Evolutionary conservation across 768 basidiomycete genomes (phyloP), one percentile per base, ranked within the genome.

Genomic region (Phylloporus sp.): DNA sequence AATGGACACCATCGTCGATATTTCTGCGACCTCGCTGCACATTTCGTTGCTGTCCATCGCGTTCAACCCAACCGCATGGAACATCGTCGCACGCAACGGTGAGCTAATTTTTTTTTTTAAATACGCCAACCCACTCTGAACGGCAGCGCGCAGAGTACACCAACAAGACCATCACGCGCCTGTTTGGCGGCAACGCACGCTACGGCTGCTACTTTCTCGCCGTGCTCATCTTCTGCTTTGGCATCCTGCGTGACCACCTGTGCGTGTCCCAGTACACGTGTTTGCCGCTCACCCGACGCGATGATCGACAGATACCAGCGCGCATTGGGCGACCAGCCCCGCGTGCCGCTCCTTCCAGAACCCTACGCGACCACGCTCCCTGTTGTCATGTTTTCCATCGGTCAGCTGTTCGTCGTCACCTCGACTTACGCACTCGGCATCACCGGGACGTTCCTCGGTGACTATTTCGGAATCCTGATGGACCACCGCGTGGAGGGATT

Each of bases 31-130:
- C 6, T 88, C 88, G 18, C 63, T 97, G 32, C 76, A 75, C 58
- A 42, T 87, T 15, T 80, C 81, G 0, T 51, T 92, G n/a, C 67
- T 77, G 5, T 66, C 85, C 48, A 89, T 95, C 39, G 61, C 80
- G 2, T 97, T 97, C 73, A 97, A 97, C 59, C 95, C 95, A 0
- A 82, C 83, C 1, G 92, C 86, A 48, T 99, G 95, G 95, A 99
- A 99, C 67, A 81, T 92, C 52, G 81, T 94, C 23, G 95, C 95
- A 21, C 84, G 82, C 46, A 91, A 94, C 70, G 92, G 92, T 92
- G 52, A 39, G 80, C 38, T 33, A 21, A n/a, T n/a, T n/a, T n/a
- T n/a, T n/a, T n/a, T n/a, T n/a, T n/a, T n/a, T n/a, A n/a, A n/a
- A n/a, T n/a, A n/a, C n/a, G n/a, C n/a, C 26, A 38, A n/a, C 13